phyloP scores from a whole-genome alignment of 2,329 filamentous ascomycete genomes.

The Hysterium pulicare region DNA sequence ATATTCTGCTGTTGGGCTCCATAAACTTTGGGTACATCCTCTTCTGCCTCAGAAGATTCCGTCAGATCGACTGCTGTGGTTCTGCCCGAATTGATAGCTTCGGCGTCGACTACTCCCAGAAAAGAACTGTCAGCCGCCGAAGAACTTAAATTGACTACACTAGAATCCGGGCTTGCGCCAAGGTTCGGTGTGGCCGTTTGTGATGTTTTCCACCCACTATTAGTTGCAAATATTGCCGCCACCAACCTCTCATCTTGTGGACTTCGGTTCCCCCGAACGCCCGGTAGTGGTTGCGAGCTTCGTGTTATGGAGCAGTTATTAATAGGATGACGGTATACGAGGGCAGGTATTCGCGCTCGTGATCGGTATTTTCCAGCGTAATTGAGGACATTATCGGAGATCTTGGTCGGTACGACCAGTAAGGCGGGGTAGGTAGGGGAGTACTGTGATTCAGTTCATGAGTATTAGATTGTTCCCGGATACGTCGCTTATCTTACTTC shows the following conservation, averaged over 20 bases:
- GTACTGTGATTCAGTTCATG: constrained; percentile 50
- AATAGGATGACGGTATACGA: constrained; percentile 92
- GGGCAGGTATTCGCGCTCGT: constrained; percentile 77
- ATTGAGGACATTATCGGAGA: constrained; percentile 96
- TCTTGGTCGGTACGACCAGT: constrained; percentile 78
- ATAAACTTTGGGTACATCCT: constrained; percentile 56
- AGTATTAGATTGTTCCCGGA: constrained; percentile 2
- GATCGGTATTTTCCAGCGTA: constrained; percentile 90
- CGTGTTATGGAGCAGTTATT: constrained; percentile 97
- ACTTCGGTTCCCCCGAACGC: constrained; percentile 81
- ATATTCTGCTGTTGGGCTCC: constrained; percentile 91
- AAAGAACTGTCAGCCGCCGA: constrained; percentile 34
- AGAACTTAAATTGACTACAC: constrained; percentile 29
- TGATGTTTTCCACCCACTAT: constrained; percentile 33
- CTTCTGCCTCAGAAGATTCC: constrained; percentile 36
- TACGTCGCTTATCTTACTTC: constrained; percentile 40
- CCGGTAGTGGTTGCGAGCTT: constrained; percentile 87
- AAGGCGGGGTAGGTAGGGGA: constrained; percentile 88
- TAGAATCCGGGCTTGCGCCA: constrained; percentile 29
- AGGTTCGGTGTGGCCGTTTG: constrained; percentile 22
- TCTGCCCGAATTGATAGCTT: constrained; percentile 13
- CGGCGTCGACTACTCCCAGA: constrained; percentile 26
- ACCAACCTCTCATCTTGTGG: constrained; percentile 95
- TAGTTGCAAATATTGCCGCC: constrained; percentile 82
- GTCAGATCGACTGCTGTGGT: constrained; percentile 25